These are phyloP conservation scores for Colletotrichum zoysiae DNA, from an alignment of 2,329 filamentous ascomycete genomes.

Conservation along the genomic window DNA sequence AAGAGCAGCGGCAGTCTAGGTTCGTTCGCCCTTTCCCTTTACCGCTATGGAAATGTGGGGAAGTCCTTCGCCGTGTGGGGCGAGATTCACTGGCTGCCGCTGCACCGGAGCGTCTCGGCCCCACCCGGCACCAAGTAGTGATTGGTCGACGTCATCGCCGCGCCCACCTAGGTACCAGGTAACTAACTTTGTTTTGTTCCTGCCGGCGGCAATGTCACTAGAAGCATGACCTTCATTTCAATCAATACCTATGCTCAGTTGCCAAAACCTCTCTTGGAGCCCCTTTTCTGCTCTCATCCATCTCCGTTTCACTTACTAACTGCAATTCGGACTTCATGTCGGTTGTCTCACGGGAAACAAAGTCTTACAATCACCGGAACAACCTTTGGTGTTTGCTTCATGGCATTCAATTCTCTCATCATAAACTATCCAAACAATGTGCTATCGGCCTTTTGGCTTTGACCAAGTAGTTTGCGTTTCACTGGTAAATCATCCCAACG, in stretches of 20 bases:
- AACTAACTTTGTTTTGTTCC: conserved; percentile 19
- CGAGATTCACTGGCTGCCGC: conserved; percentile 32
- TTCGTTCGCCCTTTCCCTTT: conserved; percentile 17
- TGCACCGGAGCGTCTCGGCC: conserved; percentile 19
- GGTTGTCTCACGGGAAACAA: not conserved
- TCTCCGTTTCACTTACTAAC: not conserved
- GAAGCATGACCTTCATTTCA: not conserved
- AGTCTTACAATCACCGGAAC: not conserved
- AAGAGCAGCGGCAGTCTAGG: conserved; percentile 19
- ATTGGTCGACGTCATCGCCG: conserved; percentile 22
- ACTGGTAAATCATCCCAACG: not conserved
- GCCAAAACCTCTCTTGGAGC: not conserved
- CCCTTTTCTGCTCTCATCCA: not conserved
- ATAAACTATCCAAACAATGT: not conserved
- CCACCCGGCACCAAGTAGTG: conserved; percentile 5
- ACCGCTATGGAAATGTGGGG: conserved; percentile 4
- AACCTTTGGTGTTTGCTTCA: too few relatives aligned
- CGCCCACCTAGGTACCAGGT: not conserved
- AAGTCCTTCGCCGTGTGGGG: conserved; percentile 22
- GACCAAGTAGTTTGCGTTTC: not conserved
- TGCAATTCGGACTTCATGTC: not conserved
- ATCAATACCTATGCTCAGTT: not conserved
- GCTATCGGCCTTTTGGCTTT: too few relatives aligned
- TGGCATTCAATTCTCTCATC: not conserved
- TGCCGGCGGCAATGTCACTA: not conserved